Evolutionary conservation across 208 protist species (phyloP).

Genomic region (Polymyxa betae): DNA sequence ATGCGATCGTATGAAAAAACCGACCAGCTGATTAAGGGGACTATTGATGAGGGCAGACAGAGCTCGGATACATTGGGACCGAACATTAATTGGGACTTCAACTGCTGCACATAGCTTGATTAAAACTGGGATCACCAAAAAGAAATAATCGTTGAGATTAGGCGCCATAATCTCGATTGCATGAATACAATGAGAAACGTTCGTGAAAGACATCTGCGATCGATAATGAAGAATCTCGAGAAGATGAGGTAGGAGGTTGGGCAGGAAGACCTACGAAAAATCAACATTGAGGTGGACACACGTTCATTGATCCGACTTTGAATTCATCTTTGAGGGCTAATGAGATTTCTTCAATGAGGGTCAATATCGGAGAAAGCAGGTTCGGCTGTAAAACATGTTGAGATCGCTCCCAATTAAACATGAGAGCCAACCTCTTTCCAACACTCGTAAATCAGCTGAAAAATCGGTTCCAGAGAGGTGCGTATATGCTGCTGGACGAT

Average conservation of each 20-base stretch:
- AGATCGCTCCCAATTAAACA: constrained; percentile 56
- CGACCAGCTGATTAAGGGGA: constrained; percentile 18
- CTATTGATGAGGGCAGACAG: neutral
- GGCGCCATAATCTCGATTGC: constrained; percentile 73
- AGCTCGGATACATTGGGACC: neutral
- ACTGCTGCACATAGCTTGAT: constrained; percentile 73
- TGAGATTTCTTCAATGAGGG: constrained; percentile 82
- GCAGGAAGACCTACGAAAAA: constrained; percentile 68
- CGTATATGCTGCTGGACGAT: constrained; percentile 82
- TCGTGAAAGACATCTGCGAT: constrained; percentile 55
- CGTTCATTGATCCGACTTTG: constrained; percentile 69
- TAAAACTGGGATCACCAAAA: constrained; percentile 83
- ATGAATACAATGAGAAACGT: neutral
- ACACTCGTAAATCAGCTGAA: constrained; percentile 64
- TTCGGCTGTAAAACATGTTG: neutral
- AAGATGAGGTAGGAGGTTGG: constrained; percentile 78
- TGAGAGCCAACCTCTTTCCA: constrained; percentile 60
- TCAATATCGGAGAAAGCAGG: constrained; percentile 72
- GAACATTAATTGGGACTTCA: constrained; percentile 60
- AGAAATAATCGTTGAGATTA: constrained; percentile 84
- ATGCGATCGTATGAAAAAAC: neutral
- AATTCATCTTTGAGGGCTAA: constrained; percentile 83
- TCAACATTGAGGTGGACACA: neutral
- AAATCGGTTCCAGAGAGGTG: constrained; percentile 65
- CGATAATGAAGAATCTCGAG: constrained; percentile 60